Conservation (phyloP, 345 rosid genomes). For the Pelargonium nanum region DNA sequence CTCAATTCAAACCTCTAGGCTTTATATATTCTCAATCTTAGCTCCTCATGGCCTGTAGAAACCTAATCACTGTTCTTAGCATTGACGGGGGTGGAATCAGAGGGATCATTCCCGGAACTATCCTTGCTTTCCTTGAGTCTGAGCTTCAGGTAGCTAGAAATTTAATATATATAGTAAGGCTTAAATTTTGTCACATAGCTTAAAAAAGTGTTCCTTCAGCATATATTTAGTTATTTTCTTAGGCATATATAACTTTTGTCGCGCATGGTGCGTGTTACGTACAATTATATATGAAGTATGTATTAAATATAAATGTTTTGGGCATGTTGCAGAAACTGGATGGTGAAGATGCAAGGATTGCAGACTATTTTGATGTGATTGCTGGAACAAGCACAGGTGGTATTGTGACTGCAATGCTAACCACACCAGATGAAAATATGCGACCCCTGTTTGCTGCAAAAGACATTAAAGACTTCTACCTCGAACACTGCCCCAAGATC, state of each 20-base stretch:
- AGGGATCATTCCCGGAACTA: constrained; percentile 55
- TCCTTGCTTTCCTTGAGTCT: constrained; percentile 53
- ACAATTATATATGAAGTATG: background rate
- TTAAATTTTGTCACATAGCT: too few relatives aligned
- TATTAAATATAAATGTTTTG: background rate
- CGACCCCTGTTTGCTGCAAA: constrained; percentile 49
- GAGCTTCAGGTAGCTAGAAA: constrained; percentile 66
- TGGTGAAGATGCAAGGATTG: constrained; percentile 36
- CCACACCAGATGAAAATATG: constrained; percentile 30
- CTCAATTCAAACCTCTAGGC: background rate
- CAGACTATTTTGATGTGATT: constrained; percentile 51
- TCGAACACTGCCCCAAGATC: constrained; percentile 29
- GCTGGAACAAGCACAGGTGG: constrained; percentile 55
- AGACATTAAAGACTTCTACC: constrained; percentile 34
- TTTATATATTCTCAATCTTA: too few relatives aligned
- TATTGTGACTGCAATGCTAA: constrained; percentile 44
- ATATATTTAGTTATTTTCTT: background rate
- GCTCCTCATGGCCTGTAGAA: constrained; percentile 23
- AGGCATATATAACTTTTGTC: too few relatives aligned
- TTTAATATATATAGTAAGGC: too few relatives aligned
- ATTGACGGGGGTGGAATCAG: constrained; percentile 80
- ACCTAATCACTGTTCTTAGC: constrained; percentile 49
- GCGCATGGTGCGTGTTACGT: too few relatives aligned
- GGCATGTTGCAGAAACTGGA: constrained; percentile 29
- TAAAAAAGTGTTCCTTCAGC: too few relatives aligned